Evolutionary conservation across 148 eudicot species (phyloP), one percentile per base, ranked within the genome.

Genomic region (Fagopyrum tataricum): DNA sequence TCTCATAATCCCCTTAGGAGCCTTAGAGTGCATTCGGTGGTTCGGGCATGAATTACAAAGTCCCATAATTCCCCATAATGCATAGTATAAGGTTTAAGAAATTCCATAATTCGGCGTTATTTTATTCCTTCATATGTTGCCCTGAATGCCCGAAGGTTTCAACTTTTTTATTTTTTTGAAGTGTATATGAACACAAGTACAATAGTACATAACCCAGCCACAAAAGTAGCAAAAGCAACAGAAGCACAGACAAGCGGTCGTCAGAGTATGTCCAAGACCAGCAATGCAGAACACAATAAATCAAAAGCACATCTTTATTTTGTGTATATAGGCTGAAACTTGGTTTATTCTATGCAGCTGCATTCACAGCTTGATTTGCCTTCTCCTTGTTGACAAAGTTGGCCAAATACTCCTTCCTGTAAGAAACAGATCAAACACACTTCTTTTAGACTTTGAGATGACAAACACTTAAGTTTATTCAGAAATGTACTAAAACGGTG

Each of bases 321-420:
- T 64, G n/a, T 64, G 3, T 64, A 11, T 61, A 64, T 44, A 70
- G 51, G 72, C 17, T 43, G 8, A 70, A n/a, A n/a, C 31, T 17
- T 42, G 72, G 51, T 56, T 87, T 80, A 88, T 67, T 56, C 85
- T 80, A 88, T 67, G 91, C 91, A 39, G 90, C 78, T 21, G 97
- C 88, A 76, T 83, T 79, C 64, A 87, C 85, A 4, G 85, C 85
- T 74, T 83, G 73, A 58, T 76, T 73, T 72, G 83, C 77, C 42
- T 78, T 72, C 24, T 59, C 85, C 79, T 83, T 87, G 71, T 78
- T 73, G 79, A 86, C 73, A 73, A 89, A 89, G 59, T 77, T 80
- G 18, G 79, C 81, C 68, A 92, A 49, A 68, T 89, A 90, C 80
- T 84, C 83, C 75, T 81, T 92, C 85, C 97, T 85, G 87, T 37